Base-by-base conservation (phyloP, 2,329 filamentous ascomycete species). In the Exophiala bonariae region DNA sequence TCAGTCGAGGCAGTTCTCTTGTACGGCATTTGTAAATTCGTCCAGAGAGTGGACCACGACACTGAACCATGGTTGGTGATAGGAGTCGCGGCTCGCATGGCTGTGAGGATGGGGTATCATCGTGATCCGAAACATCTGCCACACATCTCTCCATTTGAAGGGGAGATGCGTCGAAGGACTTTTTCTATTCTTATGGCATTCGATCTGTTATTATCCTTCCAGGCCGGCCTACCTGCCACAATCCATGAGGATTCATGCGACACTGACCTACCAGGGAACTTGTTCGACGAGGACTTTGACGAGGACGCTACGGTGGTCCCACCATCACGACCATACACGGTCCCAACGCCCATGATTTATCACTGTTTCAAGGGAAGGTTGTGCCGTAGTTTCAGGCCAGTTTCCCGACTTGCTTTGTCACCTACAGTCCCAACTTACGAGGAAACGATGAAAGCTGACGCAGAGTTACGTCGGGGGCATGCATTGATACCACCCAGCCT, bases 171-270 rank as follows among this genome's bases (percentile, higher is more conserved):
- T 41, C 59, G 70, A 16, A 66, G 70, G 13, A 35, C 67, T 4
- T 73, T 70, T 68, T 56, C 57, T 14, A 52, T 63, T 16, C 49
- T 71, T 3, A 57, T 59, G 19, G 80, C 83, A 58, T 68, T 85
- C 36, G 83, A 86, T 56, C 64, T 78, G 2, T 63, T 85, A 5
- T 73, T 80, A 1, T 76, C 79, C 1, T 84, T 83, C 56, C 80
- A 85, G 57, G 72, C 84, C 51, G 83, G 83, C 1, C 66, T 86
- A 11, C 83, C 83, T 5, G 75, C 76, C 50, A 80, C 82, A 68
- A 71, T 83, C 31, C 72, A 79, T 49, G 71, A 75, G 30, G 78
- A 82, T 52, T 78, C 83, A 41, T 77, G 73, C 28, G 82, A 86
- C 57, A 80, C 79, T 0, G 61, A 66, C 4, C 60, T 75, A n/a